Base-by-base conservation (phyloP, 2,329 filamentous ascomycete genomes). In the Aspergillus nomiae region DNA sequence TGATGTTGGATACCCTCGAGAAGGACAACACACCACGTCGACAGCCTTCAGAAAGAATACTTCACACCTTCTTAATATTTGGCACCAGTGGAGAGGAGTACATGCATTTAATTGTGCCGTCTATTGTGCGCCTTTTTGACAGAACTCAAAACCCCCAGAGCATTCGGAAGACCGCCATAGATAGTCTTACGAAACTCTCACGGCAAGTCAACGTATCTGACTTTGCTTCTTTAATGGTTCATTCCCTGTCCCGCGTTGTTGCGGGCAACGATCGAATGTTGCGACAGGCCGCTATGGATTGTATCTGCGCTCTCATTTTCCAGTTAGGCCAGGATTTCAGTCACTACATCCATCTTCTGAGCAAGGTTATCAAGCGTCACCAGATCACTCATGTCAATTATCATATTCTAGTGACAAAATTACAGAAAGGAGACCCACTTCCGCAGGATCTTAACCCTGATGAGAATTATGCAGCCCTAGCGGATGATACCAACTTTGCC, bases 91-190 rank as follows among this genome's bases (percentile, higher is more conserved):
- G 91, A 12, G 95, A 99, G 76, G 95, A 99, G 76, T 99, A 99
- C 77, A 99, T 99, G 95, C 95, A 99, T 76, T 84, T 99, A 58
- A 98, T 99, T 69, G 92, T 99, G 58, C 95, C 95, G 0, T 92
- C 96, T 41, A 93, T 99, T 72, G 94, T 99, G 10, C 89, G 91
- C 51, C 91, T 97, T 56, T 98, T 99, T 73, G 94, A 99, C 76
- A 96, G 92, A 73, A 87, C 90, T 36, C 89, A 90, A 12, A 92
- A 96, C 66, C 92, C 93, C 9, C 82, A 87, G 1, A 90, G 90
- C 63, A 87, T 97, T 55, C 87, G 92, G 59, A 96, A 93, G 77
- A 89, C 89, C 28, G 94, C 94, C 0, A 98, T 99, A 69, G 96
- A 99, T 72, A 96, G 93, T 0, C 89, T 99, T 64, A 94, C 93